A percentile compares a stretch with the other conserved stretches of the same genome.
Conservation (phyloP, 1,139 yeast species). For the Scheffersomyces stambukii region DNA sequence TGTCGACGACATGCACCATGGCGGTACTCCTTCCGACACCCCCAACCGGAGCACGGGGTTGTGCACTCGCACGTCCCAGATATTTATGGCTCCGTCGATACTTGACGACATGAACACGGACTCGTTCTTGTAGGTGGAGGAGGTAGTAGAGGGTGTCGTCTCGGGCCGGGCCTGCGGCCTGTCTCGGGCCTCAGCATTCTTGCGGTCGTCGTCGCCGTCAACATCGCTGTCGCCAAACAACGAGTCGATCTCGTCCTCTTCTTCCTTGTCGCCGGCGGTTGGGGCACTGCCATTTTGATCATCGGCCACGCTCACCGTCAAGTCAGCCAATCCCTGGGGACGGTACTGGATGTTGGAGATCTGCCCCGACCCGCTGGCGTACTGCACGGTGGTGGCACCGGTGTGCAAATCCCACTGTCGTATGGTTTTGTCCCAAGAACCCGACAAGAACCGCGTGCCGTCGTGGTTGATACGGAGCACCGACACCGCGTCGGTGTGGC, state of each 20-base stretch:
- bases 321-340: conserved; percentile 59
- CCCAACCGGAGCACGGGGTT: conserved; percentile 50
- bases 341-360: conserved; percentile 74
- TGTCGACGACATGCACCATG: conserved; percentile 92
- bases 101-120: conserved; percentile 72
- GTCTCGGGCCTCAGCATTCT: conserved; percentile 19
- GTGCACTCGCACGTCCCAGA: conserved; percentile 74
- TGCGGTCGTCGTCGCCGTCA: conserved; percentile 23
- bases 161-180: conserved; percentile 12
- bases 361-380: conserved; percentile 66
- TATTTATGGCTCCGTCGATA: conserved; percentile 74
- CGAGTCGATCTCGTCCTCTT: conserved; percentile 71
- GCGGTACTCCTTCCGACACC: conserved; percentile 69
- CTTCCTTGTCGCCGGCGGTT: conserved; percentile 12
- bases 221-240: conserved; percentile 80
- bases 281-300: conserved; percentile 7
- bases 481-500: conserved; percentile 75
- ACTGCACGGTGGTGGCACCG: conserved; percentile 52
- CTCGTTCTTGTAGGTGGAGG: conserved; percentile 39
- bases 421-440: conserved; percentile 84
- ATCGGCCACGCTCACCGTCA: conserved; percentile 16
- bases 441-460: conserved; percentile 67
- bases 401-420: conserved; percentile 83
- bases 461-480: conserved; percentile 58
- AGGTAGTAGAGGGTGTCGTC: conserved; percentile 10